A percentile compares a stretch with the other conserved stretches of the same genome.
These are phyloP conservation scores for Cladophialophora yegresii DNA, from an alignment of 2,329 filamentous ascomycete species.

Conservation along the genomic window DNA sequence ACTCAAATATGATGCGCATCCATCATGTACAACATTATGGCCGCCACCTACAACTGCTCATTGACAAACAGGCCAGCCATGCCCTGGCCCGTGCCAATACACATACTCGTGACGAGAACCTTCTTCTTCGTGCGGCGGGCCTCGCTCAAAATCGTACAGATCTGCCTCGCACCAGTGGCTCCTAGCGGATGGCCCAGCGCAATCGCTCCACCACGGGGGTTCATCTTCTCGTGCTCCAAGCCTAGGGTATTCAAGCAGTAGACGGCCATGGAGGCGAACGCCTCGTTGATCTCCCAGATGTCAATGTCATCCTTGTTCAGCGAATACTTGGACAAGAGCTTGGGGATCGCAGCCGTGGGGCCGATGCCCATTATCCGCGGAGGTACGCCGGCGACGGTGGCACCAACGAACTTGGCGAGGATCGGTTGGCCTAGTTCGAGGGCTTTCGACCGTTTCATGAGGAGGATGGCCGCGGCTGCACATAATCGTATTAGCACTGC, in stretches of 20 bases:
- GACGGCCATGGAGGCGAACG: conserved; percentile 95
- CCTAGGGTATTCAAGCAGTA: conserved; percentile 76
- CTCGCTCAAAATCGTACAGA: conserved; percentile 88
- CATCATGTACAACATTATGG: conserved; percentile 1
- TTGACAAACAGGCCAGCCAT: conserved; percentile 69
- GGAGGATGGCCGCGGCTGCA: conserved; percentile 76
- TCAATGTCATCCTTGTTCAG: conserved; percentile 81
- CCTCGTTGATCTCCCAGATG: conserved; percentile 93
- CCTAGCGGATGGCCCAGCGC: conserved; percentile 89
- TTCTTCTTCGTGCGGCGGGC: conserved; percentile 82
- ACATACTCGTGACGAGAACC: conserved; percentile 91
- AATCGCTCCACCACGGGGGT: conserved; percentile 90
- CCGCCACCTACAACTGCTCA: conserved; percentile 53
- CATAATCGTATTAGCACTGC: conserved; percentile 36
- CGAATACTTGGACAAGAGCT: conserved; percentile 79
- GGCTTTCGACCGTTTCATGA: conserved; percentile 94
- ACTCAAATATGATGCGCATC: not conserved
- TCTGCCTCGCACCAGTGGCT: conserved; percentile 83
- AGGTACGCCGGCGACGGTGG: conserved; percentile 84
- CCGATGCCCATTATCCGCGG: conserved; percentile 82
- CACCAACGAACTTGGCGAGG: conserved; percentile 89
- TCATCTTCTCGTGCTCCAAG: conserved; percentile 71
- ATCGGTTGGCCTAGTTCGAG: conserved; percentile 86
- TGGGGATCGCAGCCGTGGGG: conserved; percentile 64
- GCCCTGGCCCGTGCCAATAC: conserved; percentile 66